A percentile compares a stretch with the other conserved stretches of the same genome.
phyloP scores from a whole-genome alignment of 2,329 filamentous ascomycete genomes.

The Purpureocillium takamizusanense region DNA sequence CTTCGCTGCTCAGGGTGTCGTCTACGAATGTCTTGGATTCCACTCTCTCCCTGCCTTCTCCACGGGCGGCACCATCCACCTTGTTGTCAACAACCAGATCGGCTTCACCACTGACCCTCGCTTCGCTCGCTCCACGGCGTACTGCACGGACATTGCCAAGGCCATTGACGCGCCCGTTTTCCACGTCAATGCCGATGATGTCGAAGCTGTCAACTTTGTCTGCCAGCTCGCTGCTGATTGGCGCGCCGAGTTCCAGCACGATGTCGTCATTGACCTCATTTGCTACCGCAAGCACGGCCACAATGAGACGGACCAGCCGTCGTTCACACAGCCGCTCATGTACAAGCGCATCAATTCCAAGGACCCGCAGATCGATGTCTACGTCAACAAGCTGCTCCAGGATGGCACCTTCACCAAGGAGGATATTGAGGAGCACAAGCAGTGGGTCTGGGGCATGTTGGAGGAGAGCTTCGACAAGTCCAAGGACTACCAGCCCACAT shows the following conservation, averaged over 20 bases:
- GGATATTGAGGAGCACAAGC: conserved; percentile 97
- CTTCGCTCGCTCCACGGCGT: conserved; percentile 92
- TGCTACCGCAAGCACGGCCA: conserved; percentile 99
- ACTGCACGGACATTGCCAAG: conserved; percentile 99
- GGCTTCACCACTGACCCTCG: conserved; percentile 98
- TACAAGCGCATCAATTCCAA: conserved; percentile 94
- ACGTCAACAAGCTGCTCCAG: conserved; percentile 80
- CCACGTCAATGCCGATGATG: conserved; percentile 98
- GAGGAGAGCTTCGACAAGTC: conserved; percentile 96
- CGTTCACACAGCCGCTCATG: conserved; percentile 99
- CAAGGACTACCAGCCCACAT: conserved; percentile 93
- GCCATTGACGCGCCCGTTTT: conserved; percentile 97
- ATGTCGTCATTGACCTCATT: conserved; percentile 95
- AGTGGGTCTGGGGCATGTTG: conserved; percentile 99
- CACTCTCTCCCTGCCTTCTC: conserved; percentile 92
- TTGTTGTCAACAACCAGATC: conserved; percentile 99
- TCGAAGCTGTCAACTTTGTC: conserved; percentile 96
- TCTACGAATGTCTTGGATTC: conserved; percentile 98
- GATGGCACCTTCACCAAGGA: conserved; percentile 96
- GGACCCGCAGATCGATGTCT: conserved; percentile 78
- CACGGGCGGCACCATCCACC: conserved; percentile 91
- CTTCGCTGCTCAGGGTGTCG: conserved; percentile 91
- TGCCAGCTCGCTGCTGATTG: conserved; percentile 96
- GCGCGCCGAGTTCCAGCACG: conserved; percentile 97
- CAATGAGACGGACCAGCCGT: conserved; percentile 99